Evolutionary conservation across 2,329 filamentous ascomycete genomes (phyloP).

Genomic region (Alternaria sp.): DNA sequence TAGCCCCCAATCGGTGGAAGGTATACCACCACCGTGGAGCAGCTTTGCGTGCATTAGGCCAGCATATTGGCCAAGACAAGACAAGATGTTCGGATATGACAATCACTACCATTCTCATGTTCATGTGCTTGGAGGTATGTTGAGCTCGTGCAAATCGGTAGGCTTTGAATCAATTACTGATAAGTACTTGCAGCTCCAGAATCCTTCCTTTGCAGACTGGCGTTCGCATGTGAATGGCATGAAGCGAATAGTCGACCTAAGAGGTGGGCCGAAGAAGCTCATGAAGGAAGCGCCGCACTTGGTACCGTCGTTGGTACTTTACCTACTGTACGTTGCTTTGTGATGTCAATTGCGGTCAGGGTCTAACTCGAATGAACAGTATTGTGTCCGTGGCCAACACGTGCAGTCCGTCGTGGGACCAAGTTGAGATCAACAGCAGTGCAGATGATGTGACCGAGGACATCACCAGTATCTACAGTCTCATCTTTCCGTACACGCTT

Average conservation of each 20-base stretch:
- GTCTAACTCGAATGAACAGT: constrained; percentile 19
- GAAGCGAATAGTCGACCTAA: constrained; percentile 36
- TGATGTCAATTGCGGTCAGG: background rate
- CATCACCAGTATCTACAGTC: constrained; percentile 29
- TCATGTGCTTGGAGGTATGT: constrained; percentile 41
- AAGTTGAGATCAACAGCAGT: constrained; percentile 30
- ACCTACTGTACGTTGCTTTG: constrained; percentile 32
- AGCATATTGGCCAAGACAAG: constrained; percentile 33
- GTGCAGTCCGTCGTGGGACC: constrained; percentile 36
- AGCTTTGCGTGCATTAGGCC: constrained; percentile 37
- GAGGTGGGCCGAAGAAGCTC: constrained; percentile 35
- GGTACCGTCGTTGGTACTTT: constrained; percentile 31
- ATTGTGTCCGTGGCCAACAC: constrained; percentile 36
- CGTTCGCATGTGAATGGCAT: constrained; percentile 39
- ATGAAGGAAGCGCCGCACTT: constrained; percentile 28
- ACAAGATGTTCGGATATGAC: constrained; percentile 36
- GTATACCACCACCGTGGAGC: constrained; percentile 41
- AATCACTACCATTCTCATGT: constrained; percentile 40
- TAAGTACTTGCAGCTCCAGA: constrained; percentile 33
- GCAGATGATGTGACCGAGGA: constrained; percentile 23
- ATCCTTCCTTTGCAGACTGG: constrained; percentile 33
- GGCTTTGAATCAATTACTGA: background rate
- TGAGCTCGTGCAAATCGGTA: too few relatives aligned
- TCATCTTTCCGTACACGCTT: constrained; percentile 40
- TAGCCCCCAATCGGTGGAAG: constrained; percentile 26